phyloP scores from a whole-genome alignment of 106 monocot genomes.

The Ottelia alismoides region DNA sequence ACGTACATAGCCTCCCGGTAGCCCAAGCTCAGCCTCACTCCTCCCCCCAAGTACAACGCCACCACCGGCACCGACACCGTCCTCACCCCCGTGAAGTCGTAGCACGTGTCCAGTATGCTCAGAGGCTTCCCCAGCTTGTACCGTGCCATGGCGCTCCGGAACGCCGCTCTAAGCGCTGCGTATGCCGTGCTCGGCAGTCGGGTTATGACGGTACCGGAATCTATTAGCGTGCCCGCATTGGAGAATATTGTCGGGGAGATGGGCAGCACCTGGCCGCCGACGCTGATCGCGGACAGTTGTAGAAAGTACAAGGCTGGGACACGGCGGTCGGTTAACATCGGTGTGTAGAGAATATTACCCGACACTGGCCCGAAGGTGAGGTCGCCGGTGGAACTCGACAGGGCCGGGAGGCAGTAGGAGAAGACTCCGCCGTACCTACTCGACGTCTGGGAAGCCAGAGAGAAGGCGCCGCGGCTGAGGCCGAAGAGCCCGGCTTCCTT shows the following conservation, averaged over 20 bases:
- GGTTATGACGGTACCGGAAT: conserved; percentile 20
- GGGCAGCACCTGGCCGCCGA: conserved; percentile 5
- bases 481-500: conserved; percentile 7
- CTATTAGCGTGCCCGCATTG: conserved; percentile 11
- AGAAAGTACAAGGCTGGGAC: conserved; percentile 5
- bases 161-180: conserved; percentile 6
- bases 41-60: conserved; percentile 6
- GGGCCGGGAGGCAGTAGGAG: conserved; percentile 20
- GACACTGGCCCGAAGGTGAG: conserved; percentile 1
- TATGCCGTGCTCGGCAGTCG: conserved; percentile 13
- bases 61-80: conserved; percentile 8
- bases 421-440: conserved; percentile 1
- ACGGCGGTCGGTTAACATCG: neutral
- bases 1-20: neutral
- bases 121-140: neutral
- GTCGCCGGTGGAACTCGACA: conserved; percentile 1
- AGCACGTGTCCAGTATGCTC: conserved; percentile 10
- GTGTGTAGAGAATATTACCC: neutral
- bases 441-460: conserved; percentile 6
- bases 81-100: conserved; percentile 1
- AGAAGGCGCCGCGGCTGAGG: conserved; percentile 6
- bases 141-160: conserved; percentile 8
- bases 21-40: neutral
- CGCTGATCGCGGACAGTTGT: conserved; percentile 6
- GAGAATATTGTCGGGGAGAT: conserved; percentile 9